Conservation (phyloP, 83 land plant species). For the Larix sibirica region DNA sequence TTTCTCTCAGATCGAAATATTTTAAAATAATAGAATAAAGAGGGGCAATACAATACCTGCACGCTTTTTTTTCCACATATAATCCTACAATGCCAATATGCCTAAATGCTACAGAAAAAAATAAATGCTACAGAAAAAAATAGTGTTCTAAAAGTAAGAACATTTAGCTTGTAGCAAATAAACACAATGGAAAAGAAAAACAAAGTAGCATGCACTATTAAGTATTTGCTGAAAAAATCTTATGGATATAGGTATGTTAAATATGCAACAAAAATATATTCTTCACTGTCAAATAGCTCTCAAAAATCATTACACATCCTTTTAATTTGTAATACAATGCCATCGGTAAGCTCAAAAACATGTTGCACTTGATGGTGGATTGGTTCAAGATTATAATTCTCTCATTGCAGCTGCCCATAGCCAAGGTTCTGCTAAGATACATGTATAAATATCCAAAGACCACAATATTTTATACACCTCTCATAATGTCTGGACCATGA, state of each 20-base stretch:
- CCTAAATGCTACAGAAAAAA: conserved; percentile 32
- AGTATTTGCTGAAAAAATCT: not conserved
- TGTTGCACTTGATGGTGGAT: conserved; percentile 38
- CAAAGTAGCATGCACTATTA: too few relatives aligned
- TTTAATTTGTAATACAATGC: not conserved
- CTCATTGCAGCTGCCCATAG: conserved; percentile 33
- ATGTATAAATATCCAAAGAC: not conserved
- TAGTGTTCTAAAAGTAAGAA: not conserved
- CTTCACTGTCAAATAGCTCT: too few relatives aligned
- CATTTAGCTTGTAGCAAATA: not conserved
- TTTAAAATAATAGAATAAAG: too few relatives aligned
- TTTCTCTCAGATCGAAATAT: too few relatives aligned
- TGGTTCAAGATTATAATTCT: conserved; percentile 28
- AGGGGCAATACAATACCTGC: conserved; percentile 37
- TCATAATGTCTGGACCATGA: not conserved
- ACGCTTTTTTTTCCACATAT: conserved; percentile 73
- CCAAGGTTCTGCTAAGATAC: conserved; percentile 27
- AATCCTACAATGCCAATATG: conserved; percentile 49
- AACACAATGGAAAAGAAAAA: not conserved
- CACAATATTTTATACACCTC: not conserved
- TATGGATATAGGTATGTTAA: not conserved
- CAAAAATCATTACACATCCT: not conserved
- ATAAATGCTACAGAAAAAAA: too few relatives aligned
- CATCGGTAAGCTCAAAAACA: conserved; percentile 17
- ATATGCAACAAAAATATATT: not conserved